Conservation (phyloP, 2,329 filamentous ascomycete genomes). For the Paracamarosporium sp. region DNA sequence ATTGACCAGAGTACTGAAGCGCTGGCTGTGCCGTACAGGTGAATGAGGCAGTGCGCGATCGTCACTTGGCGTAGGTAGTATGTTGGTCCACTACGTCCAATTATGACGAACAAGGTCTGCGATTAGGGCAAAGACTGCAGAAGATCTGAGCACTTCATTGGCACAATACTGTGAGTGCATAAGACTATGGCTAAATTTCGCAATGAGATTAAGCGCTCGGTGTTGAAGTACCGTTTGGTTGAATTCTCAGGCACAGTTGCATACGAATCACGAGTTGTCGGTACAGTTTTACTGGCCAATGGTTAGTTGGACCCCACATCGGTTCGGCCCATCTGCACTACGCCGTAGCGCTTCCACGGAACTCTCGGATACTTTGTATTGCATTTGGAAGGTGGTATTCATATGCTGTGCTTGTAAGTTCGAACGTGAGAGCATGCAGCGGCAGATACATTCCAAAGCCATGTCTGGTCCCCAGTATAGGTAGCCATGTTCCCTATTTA, state of each 20-base stretch:
- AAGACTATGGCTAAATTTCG: neutral
- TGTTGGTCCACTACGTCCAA: too few relatives aligned
- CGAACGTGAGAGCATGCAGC: too few relatives aligned
- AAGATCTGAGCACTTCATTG: too few relatives aligned
- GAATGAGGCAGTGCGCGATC: neutral
- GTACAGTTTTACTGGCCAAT: neutral
- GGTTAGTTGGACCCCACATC: neutral
- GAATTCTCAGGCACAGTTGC: neutral
- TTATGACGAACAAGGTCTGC: too few relatives aligned
- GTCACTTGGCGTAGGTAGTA: too few relatives aligned
- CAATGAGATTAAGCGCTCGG: neutral
- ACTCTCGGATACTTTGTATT: neutral
- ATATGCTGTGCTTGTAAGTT: neutral
- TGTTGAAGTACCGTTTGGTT: neutral
- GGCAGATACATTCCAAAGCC: too few relatives aligned
- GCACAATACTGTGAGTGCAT: too few relatives aligned
- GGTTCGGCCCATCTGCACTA: neutral
- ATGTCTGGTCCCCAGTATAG: too few relatives aligned
- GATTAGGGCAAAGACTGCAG: too few relatives aligned
- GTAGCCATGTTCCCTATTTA: too few relatives aligned
- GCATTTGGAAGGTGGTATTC: neutral
- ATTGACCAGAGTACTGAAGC: neutral
- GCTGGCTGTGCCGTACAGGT: neutral
- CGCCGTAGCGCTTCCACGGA: neutral
- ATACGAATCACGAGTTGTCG: neutral